Percentiles rank a stretch among this genome's conserved stretches.
Evolutionary conservation across 2,329 filamentous ascomycete genomes (phyloP).

Genomic region (Alternaria atra): DNA sequence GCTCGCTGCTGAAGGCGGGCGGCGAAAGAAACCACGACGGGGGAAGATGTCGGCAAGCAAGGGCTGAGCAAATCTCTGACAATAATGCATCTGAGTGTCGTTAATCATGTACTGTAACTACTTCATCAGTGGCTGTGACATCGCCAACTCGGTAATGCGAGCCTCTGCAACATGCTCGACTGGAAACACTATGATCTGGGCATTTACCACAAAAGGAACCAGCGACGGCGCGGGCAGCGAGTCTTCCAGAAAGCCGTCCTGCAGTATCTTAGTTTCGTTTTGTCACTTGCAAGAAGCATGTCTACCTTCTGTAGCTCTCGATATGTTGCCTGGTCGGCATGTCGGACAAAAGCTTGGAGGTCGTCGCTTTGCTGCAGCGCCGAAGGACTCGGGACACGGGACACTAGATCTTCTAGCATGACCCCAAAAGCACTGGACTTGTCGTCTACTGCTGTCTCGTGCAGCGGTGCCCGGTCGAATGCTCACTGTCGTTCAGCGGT

Average conservation of each 20-base stretch:
- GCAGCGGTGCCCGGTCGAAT: background rate
- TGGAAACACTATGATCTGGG: slow-evolving; percentile 14
- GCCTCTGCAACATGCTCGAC: slow-evolving; percentile 9
- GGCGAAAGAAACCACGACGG: slow-evolving; percentile 12
- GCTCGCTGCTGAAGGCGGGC: slow-evolving; percentile 8
- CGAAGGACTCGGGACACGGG: background rate
- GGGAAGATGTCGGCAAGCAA: slow-evolving; percentile 5
- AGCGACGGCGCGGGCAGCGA: slow-evolving; percentile 4
- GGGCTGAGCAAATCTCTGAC: background rate
- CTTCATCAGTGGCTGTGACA: background rate
- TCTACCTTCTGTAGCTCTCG: slow-evolving; percentile 16
- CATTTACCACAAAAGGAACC: slow-evolving; percentile 18
- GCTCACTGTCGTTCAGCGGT: slow-evolving; percentile 14
- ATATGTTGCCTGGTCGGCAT: slow-evolving; percentile 11
- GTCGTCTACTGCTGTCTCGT: background rate
- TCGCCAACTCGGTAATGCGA: slow-evolving; percentile 13
- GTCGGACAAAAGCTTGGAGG: slow-evolving; percentile 11
- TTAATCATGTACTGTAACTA: background rate
- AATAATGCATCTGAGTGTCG: background rate
- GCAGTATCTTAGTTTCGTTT: slow-evolving; percentile 4
- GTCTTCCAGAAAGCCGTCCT: slow-evolving; percentile 14
- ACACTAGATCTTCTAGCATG: slow-evolving; percentile 10
- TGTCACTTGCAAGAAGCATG: slow-evolving; percentile 4
- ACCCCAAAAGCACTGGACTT: slow-evolving; percentile 6
- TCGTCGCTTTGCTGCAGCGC: slow-evolving; percentile 6